These are phyloP conservation scores for Teunomyces tritomae DNA, from an alignment of 805 yeast genomes.

Conservation along the genomic window DNA sequence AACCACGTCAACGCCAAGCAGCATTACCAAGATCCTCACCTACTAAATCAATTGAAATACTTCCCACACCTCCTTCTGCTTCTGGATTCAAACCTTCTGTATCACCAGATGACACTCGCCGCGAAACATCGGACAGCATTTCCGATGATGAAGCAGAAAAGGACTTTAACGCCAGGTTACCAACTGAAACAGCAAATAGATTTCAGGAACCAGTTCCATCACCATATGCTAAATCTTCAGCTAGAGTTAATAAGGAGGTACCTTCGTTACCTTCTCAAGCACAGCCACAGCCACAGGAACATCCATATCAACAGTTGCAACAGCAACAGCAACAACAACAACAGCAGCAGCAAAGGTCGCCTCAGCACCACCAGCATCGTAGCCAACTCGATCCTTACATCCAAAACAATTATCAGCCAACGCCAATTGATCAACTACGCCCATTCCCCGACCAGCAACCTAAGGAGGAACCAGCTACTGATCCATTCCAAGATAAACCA, in stretches of 20 bases:
- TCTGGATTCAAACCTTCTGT: conserved; percentile 2
- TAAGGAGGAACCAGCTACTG: conserved; percentile 4
- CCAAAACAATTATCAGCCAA: conserved; percentile 5
- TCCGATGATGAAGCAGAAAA: conserved; percentile 22
- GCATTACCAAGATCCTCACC: conserved; percentile 6
- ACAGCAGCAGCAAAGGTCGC: conserved; percentile 14
- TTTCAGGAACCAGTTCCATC: conserved; percentile 28
- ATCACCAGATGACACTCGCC: conserved; percentile 7
- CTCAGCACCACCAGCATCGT: conserved; percentile 14
- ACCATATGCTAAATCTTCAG: conserved; percentile 17
- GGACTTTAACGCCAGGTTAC: conserved; percentile 21
- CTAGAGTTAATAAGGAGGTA: conserved; percentile 6
- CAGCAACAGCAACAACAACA: conserved; percentile 18
- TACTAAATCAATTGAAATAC: neutral
- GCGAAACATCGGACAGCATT: conserved; percentile 6
- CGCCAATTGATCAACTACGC: neutral
- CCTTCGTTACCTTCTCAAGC: neutral
- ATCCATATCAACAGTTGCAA: conserved; percentile 12
- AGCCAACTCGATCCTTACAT: conserved; percentile 13
- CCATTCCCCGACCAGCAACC: neutral
- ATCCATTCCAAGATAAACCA: conserved; percentile 6
- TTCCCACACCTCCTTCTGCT: neutral
- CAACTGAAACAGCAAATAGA: conserved; percentile 26
- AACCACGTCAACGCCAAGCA: conserved; percentile 5
- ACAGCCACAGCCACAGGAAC: neutral